Evolutionary conservation across 2,329 filamentous ascomycete species (phyloP), one percentile per base, ranked within the genome.

Genomic region (Whalleya microplaca): DNA sequence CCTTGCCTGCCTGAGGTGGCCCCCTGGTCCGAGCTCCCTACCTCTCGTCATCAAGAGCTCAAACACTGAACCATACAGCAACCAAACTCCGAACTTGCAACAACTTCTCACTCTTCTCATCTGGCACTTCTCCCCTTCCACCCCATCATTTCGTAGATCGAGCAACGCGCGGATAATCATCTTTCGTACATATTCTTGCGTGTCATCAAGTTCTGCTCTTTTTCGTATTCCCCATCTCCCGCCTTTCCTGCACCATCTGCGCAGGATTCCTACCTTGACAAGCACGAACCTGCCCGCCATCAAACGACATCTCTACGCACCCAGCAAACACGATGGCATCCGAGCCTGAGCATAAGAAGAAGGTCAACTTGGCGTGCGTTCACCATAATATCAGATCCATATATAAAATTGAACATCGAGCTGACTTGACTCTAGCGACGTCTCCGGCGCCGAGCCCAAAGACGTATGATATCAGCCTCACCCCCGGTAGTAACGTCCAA

Each of bases 361-460:
- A 92, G 87, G 88, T 88, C 76, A 90, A 94, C 77, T 75, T 94
- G 76, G 84, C 85, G 91, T 94, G 84, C 74, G 90, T 78, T 56
- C 21, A 27, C 20, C 51, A 53, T 19, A 14, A 16, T 23, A 23
- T 45, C 42, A 45, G 14, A 45, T 32, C 1, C 37, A 12, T 48
- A 27, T 41, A 10, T 12, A 48, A 40, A 40, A 32, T 50, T 49
- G 40, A 45, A 21, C 52, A 23, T 32, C 32, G 27, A 64, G 68
- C 78, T 82, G 68, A 82, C 74, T 48, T 42, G 29, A 27, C 52
- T 42, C 67, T 67, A 96, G 92, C 79, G 92, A 97, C 78, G 82
- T 90, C 73, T 96, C 93, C 59, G 93, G 93, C 74, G 88, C 90
- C 63, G 92, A 96, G 75, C 84, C 87, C 78, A 95, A 90, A 81